Base-by-base conservation (phyloP, 208 protist genomes). In the Trypanosoma melophagium region DNA sequence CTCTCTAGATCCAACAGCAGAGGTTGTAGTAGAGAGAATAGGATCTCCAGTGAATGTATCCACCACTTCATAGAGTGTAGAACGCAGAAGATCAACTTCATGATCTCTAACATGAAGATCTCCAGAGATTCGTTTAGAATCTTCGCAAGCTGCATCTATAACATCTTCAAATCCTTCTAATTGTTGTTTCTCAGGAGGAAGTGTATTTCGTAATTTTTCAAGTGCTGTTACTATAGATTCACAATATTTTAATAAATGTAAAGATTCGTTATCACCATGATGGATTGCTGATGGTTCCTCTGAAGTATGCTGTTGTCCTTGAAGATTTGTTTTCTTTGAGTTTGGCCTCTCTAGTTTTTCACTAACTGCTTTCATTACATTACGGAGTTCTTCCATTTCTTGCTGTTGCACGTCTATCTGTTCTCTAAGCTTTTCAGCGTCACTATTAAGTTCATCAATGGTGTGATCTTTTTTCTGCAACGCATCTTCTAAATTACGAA, bases 381-480 rank as follows among this genome's bases (percentile, higher is more conserved):
- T 38, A 16, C 31, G 19, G 2, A 64, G 57, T 50, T 61, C 5
- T 1, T 60, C 40, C 16, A 61, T 19, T 44, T 58, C 19, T 44
- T 40, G 13, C 41, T 63, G 1, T 42, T 64, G 66, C 22, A 28
- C 42, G 13, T 1, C 24, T 16, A n/a, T 60, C 1, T 62, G 40
- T 40, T 56, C 42, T 42, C 62, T 31, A 2, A 74, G 31, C 19
- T 61, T 35, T 25, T 42, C 35, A n/a, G 65, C 41, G 19, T 55
- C 44, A 3, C 9, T 44, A 14, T 41, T 76, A 7, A 76, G 19
- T 10, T 51, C 53, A 9, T 66, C 60, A 7, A 74, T 67, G 0
- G 25, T 60, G 13, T 77, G 40, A n/a, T 74, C 35, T 7, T 66
- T 31, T 51, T 79, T 42, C 3, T 64, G 19, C 2, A 72, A 28